phyloP scores from a whole-genome alignment of 2,329 filamentous ascomycete genomes.

The Fusarium circinatum region DNA sequence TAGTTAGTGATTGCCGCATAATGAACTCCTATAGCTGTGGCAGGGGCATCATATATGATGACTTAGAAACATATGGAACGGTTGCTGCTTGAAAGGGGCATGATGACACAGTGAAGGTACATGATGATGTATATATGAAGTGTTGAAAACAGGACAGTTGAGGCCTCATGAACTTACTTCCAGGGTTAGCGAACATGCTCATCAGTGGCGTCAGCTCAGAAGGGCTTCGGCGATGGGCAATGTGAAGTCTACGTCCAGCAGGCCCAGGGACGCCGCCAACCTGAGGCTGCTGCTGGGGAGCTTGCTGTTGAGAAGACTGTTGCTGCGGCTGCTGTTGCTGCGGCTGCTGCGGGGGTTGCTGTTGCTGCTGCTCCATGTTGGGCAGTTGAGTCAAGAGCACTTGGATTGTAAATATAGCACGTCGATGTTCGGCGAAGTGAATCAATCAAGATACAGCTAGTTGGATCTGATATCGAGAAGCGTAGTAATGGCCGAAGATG shows the following conservation, averaged over 20 bases:
- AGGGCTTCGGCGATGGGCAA: constrained; percentile 95
- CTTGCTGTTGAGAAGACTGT: constrained; percentile 65
- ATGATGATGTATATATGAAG: neutral
- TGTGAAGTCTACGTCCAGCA: constrained; percentile 90
- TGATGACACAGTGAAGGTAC: constrained; percentile 8
- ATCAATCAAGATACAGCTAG: constrained; percentile 36
- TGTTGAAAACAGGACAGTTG: neutral
- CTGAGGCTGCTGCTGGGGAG: constrained; percentile 59
- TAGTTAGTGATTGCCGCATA: constrained; percentile 33
- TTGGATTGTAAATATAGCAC: constrained; percentile 46
- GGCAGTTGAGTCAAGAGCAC: constrained; percentile 57
- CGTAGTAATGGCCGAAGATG: constrained; percentile 38
- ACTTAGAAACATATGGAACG: neutral
- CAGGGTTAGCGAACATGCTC: constrained; percentile 82
- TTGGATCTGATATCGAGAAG: constrained; percentile 38
- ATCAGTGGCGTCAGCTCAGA: constrained; percentile 97
- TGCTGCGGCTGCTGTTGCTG: constrained; percentile 63
- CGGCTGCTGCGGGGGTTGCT: constrained; percentile 67
- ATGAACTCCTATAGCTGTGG: neutral
- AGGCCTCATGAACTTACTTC: constrained; percentile 63
- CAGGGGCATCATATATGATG: neutral
- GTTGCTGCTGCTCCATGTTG: constrained; percentile 67
- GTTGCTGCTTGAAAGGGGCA: neutral
- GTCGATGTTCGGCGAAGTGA: constrained; percentile 50
- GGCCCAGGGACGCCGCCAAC: constrained; percentile 74